phyloP scores from a whole-genome alignment of 768 basidiomycete genomes.

The Amylocystis lapponica region DNA sequence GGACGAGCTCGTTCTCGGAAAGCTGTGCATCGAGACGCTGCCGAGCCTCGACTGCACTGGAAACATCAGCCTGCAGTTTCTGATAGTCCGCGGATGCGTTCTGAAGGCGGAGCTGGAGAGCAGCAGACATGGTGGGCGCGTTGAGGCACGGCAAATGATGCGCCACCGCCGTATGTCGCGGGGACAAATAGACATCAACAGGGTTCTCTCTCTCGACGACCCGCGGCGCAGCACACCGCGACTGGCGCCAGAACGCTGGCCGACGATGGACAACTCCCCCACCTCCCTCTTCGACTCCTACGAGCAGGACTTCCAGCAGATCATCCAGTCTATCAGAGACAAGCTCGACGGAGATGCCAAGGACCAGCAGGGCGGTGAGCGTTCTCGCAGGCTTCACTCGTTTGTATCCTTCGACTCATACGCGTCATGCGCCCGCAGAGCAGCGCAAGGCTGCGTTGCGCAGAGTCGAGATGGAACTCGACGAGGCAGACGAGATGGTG shows the following conservation, averaged over 20 bases:
- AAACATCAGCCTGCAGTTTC: conserved; percentile 71
- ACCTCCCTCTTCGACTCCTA: conserved; percentile 88
- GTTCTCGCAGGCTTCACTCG: neutral
- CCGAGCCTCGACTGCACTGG: conserved; percentile 68
- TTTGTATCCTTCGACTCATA: neutral
- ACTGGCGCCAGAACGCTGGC: neutral
- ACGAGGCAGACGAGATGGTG: conserved; percentile 98
- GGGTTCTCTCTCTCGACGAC: neutral
- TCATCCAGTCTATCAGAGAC: conserved; percentile 65
- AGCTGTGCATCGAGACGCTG: conserved; percentile 88
- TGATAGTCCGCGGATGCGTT: conserved; percentile 69
- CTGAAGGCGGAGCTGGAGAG: conserved; percentile 55
- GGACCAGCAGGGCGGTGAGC: conserved; percentile 64
- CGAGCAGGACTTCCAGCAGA: conserved; percentile 86
- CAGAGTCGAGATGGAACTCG: conserved; percentile 89
- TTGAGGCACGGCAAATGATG: neutral
- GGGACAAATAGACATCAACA: conserved; percentile 1
- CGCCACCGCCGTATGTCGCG: neutral
- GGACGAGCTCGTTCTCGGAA: conserved; percentile 87
- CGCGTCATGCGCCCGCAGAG: conserved; percentile 39
- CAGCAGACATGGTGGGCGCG: conserved; percentile 41
- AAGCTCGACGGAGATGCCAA: conserved; percentile 72
- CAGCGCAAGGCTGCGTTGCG: conserved; percentile 75
- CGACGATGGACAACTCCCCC: conserved; percentile 72
- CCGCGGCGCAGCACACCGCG: neutral